Evolutionary conservation across 108 stramenopile genomes (phyloP).

Genomic region (Cylindrotheca fusiformis): DNA sequence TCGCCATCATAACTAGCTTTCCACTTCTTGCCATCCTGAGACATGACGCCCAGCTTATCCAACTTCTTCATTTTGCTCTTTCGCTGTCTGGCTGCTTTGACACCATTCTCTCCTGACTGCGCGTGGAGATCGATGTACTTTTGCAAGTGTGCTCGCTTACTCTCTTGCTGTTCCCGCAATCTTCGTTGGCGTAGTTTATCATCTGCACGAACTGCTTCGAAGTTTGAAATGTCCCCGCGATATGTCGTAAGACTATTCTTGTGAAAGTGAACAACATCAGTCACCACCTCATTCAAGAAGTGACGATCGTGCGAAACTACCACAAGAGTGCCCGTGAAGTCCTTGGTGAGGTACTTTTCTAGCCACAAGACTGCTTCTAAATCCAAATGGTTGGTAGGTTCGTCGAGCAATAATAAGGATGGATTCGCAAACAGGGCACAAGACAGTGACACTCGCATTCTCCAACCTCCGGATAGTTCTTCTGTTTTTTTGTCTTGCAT

Average conservation of each 20-base stretch:
- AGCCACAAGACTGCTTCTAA: slow-evolving; percentile 88
- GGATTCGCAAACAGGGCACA: slow-evolving; percentile 90
- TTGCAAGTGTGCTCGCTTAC: slow-evolving; percentile 66
- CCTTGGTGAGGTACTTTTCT: slow-evolving; percentile 76
- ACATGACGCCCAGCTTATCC: slow-evolving; percentile 65
- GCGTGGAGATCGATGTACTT: slow-evolving; percentile 77
- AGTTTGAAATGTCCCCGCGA: slow-evolving; percentile 84
- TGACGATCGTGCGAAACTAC: slow-evolving; percentile 92
- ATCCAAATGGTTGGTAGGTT: slow-evolving; percentile 76
- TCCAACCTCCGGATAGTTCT: slow-evolving; percentile 90
- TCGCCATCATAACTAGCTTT: slow-evolving; percentile 61
- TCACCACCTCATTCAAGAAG: slow-evolving; percentile 86
- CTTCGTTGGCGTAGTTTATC: slow-evolving; percentile 62
- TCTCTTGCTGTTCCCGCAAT: slow-evolving; percentile 65
- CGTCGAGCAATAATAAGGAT: slow-evolving; percentile 66
- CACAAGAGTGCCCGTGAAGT: slow-evolving; percentile 73
- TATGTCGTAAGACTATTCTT: slow-evolving; percentile 74
- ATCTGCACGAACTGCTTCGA: slow-evolving; percentile 77
- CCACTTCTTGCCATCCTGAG: slow-evolving; percentile 56
- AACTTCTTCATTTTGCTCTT: slow-evolving; percentile 77
- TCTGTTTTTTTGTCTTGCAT: slow-evolving; percentile 82
- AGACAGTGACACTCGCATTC: slow-evolving; percentile 92
- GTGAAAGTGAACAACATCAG: slow-evolving; percentile 90
- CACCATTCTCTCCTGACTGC: slow-evolving; percentile 66
- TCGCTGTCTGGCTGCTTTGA: slow-evolving; percentile 59